These are phyloP conservation scores for Paramecium tetraurelia DNA, from an alignment of 73 alveolate genomes.

Conservation along the genomic window DNA sequence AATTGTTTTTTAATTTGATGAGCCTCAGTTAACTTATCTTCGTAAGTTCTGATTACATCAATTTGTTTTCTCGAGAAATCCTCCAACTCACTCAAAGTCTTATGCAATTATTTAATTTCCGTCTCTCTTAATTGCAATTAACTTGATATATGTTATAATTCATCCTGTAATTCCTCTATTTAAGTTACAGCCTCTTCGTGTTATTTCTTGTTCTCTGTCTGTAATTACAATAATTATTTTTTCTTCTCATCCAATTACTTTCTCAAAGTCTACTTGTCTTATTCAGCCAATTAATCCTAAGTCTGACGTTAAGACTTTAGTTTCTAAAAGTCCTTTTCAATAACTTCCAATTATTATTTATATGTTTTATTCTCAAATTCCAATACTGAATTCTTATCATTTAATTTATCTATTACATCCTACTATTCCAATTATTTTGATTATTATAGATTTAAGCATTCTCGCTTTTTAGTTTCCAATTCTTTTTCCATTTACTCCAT, in stretches of 20 bases:
- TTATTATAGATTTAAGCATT: background rate
- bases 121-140: background rate
- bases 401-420: background rate
- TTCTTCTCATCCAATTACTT: conserved; percentile 34
- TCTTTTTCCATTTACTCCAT: background rate
- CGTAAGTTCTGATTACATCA: conserved; percentile 1
- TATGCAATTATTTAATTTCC: background rate
- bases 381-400: background rate
- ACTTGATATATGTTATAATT: background rate
- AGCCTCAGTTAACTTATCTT: conserved; percentile 34
- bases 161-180: conserved; percentile 32
- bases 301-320: background rate
- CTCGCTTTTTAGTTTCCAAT: background rate
- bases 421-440: background rate
- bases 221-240: background rate
- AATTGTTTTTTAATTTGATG: background rate
- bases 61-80: conserved; percentile 24
- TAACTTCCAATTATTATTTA: background rate
- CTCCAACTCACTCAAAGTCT: conserved; percentile 17
- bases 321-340: conserved; percentile 13
- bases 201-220: background rate
- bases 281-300: background rate
- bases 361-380: conserved; percentile 49
- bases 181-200: background rate
- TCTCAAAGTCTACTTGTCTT: background rate